A percentile compares a stretch with the other conserved stretches of the same genome.
Conservation (phyloP, 1,284 basidiomycete species). For the Agaricales sp. region DNA sequence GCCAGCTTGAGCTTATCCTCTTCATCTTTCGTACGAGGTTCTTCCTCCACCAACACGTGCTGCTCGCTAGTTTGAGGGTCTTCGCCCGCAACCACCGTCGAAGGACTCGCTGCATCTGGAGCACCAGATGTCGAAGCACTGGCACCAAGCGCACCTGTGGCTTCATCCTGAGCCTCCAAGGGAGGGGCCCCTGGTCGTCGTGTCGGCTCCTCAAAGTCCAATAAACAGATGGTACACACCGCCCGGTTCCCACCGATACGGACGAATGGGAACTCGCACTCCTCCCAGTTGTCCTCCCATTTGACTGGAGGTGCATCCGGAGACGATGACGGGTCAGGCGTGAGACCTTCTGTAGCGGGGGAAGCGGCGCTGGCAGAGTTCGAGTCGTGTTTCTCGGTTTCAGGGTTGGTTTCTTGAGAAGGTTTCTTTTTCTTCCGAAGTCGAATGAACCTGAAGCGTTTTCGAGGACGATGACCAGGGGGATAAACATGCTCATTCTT, state of each 20-base stretch:
- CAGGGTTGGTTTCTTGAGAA: constrained; percentile 13
- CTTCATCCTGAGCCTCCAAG: constrained; percentile 11
- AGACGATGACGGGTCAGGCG: no score
- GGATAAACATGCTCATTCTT: no score
- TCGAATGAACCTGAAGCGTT: background rate
- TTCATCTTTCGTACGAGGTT: constrained; percentile 28
- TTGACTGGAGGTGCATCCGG: no score
- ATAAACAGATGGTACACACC: constrained; percentile 70
- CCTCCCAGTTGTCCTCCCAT: constrained; percentile 37
- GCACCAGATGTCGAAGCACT: constrained; percentile 6
- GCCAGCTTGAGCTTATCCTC: constrained; percentile 35
- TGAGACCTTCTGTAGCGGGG: constrained; percentile 35
- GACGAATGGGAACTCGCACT: constrained; percentile 46
- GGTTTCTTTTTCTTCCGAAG: background rate
- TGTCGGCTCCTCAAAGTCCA: constrained; percentile 73
- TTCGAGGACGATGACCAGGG: no score
- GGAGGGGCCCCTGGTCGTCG: constrained; percentile 21
- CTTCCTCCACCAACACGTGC: constrained; percentile 25
- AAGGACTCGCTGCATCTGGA: constrained; percentile 5
- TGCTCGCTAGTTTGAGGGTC: constrained; percentile 9
- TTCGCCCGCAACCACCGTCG: constrained; percentile 7
- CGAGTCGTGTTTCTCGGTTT: constrained; percentile 17
- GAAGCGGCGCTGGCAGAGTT: constrained; percentile 41
- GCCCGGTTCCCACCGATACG: constrained; percentile 70
- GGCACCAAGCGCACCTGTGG: constrained; percentile 12